These are phyloP conservation scores for Ulmus americana DNA, from an alignment of 331 rosid species.

Conservation along the genomic window DNA sequence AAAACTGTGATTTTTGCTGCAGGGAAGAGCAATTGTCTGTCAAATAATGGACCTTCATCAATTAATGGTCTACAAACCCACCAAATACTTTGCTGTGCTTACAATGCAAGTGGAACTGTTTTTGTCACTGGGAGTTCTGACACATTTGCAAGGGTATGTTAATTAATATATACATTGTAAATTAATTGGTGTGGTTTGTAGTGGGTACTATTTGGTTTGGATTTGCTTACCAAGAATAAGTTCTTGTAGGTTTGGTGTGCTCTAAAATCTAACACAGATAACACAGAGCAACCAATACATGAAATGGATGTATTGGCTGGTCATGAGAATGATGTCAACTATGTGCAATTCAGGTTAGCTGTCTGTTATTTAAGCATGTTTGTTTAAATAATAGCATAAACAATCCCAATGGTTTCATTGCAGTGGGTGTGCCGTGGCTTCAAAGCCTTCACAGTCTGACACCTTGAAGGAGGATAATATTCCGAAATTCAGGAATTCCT, in stretches of 20 bases:
- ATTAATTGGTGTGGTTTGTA: constrained; percentile 23
- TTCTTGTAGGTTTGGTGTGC: constrained; percentile 82
- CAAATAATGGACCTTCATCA: constrained; percentile 50
- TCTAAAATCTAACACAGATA: constrained; percentile 45
- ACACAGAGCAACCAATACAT: constrained; percentile 55
- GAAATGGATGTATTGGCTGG: constrained; percentile 84
- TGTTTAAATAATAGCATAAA: constrained; percentile 14
- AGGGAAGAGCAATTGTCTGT: constrained; percentile 60
- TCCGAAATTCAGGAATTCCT: constrained; percentile 62
- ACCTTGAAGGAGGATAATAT: constrained; percentile 58
- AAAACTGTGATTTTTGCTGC: constrained; percentile 30
- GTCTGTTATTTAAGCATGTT: constrained; percentile 13
- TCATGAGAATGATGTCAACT: constrained; percentile 86
- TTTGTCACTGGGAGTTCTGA: constrained; percentile 94
- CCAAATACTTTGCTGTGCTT: constrained; percentile 89
- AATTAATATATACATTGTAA: constrained; percentile 8
- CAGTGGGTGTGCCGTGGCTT: constrained; percentile 82
- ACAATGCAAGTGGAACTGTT: constrained; percentile 78
- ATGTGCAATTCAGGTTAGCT: constrained; percentile 83
- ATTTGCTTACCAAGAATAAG: constrained; percentile 22
- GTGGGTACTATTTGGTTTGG: constrained; percentile 20
- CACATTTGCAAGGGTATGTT: constrained; percentile 74
- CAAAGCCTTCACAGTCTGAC: constrained; percentile 54
- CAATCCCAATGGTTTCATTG: constrained; percentile 26
- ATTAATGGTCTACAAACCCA: constrained; percentile 50